A percentile compares a stretch with the other conserved stretches of the same genome.
These are phyloP conservation scores for Aspergillus unguis DNA, from an alignment of 2,329 filamentous ascomycete genomes.

Conservation along the genomic window DNA sequence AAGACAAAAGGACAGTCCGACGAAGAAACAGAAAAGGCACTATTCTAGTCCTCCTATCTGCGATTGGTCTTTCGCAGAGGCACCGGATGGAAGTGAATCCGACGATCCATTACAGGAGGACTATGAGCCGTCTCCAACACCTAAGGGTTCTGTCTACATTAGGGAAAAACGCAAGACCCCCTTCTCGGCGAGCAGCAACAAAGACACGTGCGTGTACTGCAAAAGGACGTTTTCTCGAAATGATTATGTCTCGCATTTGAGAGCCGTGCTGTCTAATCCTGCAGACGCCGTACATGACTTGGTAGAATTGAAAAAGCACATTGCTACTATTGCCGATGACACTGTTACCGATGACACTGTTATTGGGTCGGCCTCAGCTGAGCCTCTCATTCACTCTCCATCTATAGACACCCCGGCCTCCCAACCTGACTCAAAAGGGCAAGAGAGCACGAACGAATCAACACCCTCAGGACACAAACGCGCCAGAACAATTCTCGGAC, in stretches of 20 bases:
- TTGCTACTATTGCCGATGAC: conserved; percentile 4
- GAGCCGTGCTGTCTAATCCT: conserved; percentile 7
- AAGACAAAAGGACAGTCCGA: conserved; percentile 20
- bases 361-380: not conserved
- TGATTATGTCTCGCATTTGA: conserved; percentile 15
- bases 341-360: conserved; percentile 6
- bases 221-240: conserved; percentile 10
- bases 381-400: not conserved
- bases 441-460: conserved; percentile 6
- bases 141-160: conserved; percentile 22
- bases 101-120: conserved; percentile 42
- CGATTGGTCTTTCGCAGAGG: conserved; percentile 38
- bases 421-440: not conserved
- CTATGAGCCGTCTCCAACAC: conserved; percentile 30
- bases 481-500: conserved; percentile 22
- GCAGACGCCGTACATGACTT: conserved; percentile 13
- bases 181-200: conserved; percentile 3
- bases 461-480: conserved; percentile 20
- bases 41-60: conserved; percentile 28
- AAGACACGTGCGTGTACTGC: conserved; percentile 13
- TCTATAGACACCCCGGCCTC: conserved; percentile 3
- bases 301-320: conserved; percentile 7
- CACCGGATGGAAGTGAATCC: conserved; percentile 38
- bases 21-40: conserved; percentile 21
- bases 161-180: conserved; percentile 20